phyloP scores from a whole-genome alignment of 75 land plant genomes.

The Gnetum montanum region DNA sequence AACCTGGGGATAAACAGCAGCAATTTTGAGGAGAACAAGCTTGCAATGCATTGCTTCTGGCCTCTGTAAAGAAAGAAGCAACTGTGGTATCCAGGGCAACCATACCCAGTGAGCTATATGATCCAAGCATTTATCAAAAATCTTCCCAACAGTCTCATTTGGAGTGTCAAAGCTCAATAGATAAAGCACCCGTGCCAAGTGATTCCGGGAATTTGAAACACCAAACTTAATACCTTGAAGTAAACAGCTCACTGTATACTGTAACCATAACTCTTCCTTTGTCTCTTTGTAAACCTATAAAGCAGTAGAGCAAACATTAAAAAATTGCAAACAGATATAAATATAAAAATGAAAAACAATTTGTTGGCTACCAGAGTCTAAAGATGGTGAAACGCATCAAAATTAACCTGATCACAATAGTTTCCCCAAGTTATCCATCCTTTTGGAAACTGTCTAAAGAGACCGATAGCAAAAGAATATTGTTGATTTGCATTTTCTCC shows the following conservation, averaged over 20 bases:
- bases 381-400: no score
- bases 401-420: conserved; percentile 96
- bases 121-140: conserved; percentile 87
- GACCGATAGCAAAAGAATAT: conserved; percentile 72
- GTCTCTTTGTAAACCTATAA: conserved; percentile 83
- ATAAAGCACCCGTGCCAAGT: conserved; percentile 87
- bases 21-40: conserved; percentile 82
- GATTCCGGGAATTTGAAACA: conserved; percentile 83
- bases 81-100: conserved; percentile 98
- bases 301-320: no score
- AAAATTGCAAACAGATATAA: conserved; percentile 6
- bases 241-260: conserved; percentile 94
- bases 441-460: conserved; percentile 84
- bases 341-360: not conserved
- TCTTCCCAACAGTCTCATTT: conserved; percentile 78
- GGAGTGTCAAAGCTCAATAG: conserved; percentile 94
- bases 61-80: conserved; percentile 90
- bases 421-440: conserved; percentile 99
- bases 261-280: conserved; percentile 86
- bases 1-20: conserved; percentile 92
- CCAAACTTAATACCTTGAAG: conserved; percentile 99
- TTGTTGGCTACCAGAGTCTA: no score
- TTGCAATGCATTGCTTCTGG: conserved; percentile 95
- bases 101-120: conserved; percentile 98
- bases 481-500: conserved; percentile 70